Base-by-base conservation (phyloP, 2,329 filamentous ascomycete genomes). In the Karstenula rhodostoma region DNA sequence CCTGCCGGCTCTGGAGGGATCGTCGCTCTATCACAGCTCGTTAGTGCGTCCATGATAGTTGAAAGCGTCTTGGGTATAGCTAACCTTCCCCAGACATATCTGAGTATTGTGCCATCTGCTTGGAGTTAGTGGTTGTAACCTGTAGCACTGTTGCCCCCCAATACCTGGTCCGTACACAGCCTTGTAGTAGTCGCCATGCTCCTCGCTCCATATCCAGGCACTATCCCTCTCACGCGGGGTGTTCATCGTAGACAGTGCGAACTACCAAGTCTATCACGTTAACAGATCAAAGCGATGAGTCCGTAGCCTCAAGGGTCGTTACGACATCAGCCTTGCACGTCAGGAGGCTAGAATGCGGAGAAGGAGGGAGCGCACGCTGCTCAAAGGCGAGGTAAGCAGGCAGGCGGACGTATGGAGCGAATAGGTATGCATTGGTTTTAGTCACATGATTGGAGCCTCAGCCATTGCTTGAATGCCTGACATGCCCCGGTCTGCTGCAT, bases 111-210 rank as follows among this genome's bases (percentile, higher is more conserved):
- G 2, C 35, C 35, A 6, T 40, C 35, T 40, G 35, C 35, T 12
- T 40, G 15, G 13, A 17, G 12, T 40, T 17, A 40, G 35, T 12
- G 35, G 13, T 40, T 5, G 15, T 17, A 5, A 40, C 35, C 13
- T 40, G 17, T 1, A 3, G 5, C 35, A 40, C 1, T 17, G 15
- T 6, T 15, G n/a, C n/a, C 13, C 2, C 12, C 35, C 35, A 9
- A 17, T 40, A 47, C 44, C 22, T 27, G 44, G 44, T 15, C 44
- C 22, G 25, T 47, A 47, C 15, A 49, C 25, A 33, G 17, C 27
- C 25, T 19, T 49, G 29, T 49, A 49, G 47, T 49, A 49, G 27
- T 49, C 47, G 7, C 47, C 47, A 32, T 49, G 47, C 29, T 19
- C 25, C 6, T 29, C 5, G n/a, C 47, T 49, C 47, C 47, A 49